Evolutionary conservation across 2,329 filamentous ascomycete genomes (phyloP), one percentile per base, ranked within the genome.

Genomic region (Aspergillus sp.): DNA sequence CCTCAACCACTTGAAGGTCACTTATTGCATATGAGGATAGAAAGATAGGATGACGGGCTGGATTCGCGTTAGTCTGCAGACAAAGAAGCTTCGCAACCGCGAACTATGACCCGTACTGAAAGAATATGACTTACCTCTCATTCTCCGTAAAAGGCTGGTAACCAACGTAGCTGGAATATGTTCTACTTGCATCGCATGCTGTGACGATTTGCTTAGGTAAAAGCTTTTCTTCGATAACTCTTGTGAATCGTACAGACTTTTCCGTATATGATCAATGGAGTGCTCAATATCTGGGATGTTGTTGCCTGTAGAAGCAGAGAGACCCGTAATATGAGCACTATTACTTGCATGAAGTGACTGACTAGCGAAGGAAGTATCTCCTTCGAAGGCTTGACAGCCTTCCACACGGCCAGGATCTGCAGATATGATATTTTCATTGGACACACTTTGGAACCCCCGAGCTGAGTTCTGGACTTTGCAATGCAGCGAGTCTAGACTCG

Each of bases 21-120:
- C 30, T 57, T 2, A 51, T 51, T 6, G 55, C 55, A 41, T 57
- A 57, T 2, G 55, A 57, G 4, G 47, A 51, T 15, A 57, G 55
- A 19, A 57, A 57, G 30, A 57, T 51, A 17, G 55, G 55, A 57
- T 47, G 55, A 15, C 38, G 44, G 3, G 23, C 47, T 57, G 15
- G 54, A n/a, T 23, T 32, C 3, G 1, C n/a, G n/a, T 38, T 3
- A 8, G 27, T 30, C 8, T 30, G 27, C 8, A 30, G 27, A 30
- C 27, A 30, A 30, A 10, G 27, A 30, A 30, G 27, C 27, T 10
- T 53, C 8, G 13, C 8, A n/a, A 53, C 8, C 32, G 11, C 15
- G 8, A 39, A 38, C 3, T 7, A 17, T 21, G 30, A 5, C 11
- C 21, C 36, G 10, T 7, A 25, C 3, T 8, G 8, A 10, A 30